phyloP scores from a whole-genome alignment of 164 flowering plant species.

The Magnolia kwangsiensis region DNA sequence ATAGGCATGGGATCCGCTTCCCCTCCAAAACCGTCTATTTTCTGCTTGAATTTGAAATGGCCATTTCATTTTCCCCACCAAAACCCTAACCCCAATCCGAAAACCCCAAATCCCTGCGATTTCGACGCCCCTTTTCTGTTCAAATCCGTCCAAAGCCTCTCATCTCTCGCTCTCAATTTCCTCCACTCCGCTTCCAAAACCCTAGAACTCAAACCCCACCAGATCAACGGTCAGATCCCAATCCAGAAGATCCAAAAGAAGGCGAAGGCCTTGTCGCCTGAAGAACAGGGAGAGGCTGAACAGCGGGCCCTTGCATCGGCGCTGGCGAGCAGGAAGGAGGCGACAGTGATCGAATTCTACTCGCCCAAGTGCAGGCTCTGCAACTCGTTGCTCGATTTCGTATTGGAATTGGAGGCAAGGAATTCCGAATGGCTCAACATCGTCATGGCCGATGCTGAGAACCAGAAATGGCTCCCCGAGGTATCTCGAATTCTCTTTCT shows the following conservation, averaged over 20 bases:
- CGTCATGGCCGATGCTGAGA: slow-evolving; percentile 97
- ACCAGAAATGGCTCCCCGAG: slow-evolving; percentile 94
- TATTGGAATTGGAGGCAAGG: slow-evolving; percentile 60
- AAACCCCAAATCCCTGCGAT: slow-evolving; percentile 36
- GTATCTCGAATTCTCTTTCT: slow-evolving; percentile 25
- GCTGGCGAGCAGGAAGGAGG: slow-evolving; percentile 70
- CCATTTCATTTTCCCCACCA: slow-evolving; percentile 51
- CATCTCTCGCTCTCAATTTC: slow-evolving; percentile 37
- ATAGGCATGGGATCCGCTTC: slow-evolving; percentile 9
- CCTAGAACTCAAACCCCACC: slow-evolving; percentile 13
- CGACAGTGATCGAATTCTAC: slow-evolving; percentile 86
- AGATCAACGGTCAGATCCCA: slow-evolving; percentile 9
- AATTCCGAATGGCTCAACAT: slow-evolving; percentile 79
- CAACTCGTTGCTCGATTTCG: slow-evolving; percentile 64
- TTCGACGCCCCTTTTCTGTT: slow-evolving; percentile 73
- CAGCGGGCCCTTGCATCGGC: slow-evolving; percentile 83
- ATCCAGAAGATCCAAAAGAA: slow-evolving; percentile 1
- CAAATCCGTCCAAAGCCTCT: slow-evolving; percentile 59
- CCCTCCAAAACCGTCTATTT: slow-evolving; percentile 31
- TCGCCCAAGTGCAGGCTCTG: slow-evolving; percentile 91
- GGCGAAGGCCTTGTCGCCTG: slow-evolving; percentile 35
- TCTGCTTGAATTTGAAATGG: slow-evolving; percentile 57
- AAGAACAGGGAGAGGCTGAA: slow-evolving; percentile 88
- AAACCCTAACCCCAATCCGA: slow-evolving; percentile 35
- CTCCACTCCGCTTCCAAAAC: slow-evolving; percentile 33